Evolutionary conservation across 441 rosid species (phyloP).

Genomic region (Geranium incanum): DNA sequence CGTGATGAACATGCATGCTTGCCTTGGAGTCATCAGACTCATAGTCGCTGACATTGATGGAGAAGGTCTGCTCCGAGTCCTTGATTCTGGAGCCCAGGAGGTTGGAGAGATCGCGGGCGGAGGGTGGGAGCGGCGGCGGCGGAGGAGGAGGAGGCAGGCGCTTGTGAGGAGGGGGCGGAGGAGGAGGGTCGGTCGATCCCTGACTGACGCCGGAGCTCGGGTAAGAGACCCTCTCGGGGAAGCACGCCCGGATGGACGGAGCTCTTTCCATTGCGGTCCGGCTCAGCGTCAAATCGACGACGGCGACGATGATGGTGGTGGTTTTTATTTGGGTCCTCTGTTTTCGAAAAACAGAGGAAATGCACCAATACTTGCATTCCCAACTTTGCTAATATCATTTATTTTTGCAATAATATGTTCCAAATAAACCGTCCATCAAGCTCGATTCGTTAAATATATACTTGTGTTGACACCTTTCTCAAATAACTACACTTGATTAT

Average conservation of each 20-base stretch:
- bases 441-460: too few species aligned
- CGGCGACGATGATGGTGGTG: background rate
- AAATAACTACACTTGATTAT: too few species aligned
- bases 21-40: slow-evolving; percentile 5
- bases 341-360: background rate
- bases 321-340: background rate
- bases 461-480: too few species aligned
- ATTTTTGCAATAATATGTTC: too few species aligned
- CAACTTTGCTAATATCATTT: too few species aligned
- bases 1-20: background rate
- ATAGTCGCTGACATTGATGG: background rate
- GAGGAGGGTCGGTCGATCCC: background rate
- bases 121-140: slow-evolving; percentile 3
- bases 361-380: background rate
- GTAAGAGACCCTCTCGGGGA: slow-evolving; percentile 4
- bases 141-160: too few species aligned
- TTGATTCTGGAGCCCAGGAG: background rate
- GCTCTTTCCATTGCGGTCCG: background rate
- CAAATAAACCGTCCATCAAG: too few species aligned
- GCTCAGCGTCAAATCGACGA: slow-evolving; percentile 2
- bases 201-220: slow-evolving; percentile 2
- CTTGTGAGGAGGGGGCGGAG: slow-evolving; percentile 1
- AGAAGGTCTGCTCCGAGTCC: background rate
- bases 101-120: background rate
- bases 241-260: slow-evolving; percentile 6